Evolutionary conservation across 176 grass and related monocot genomes (phyloP).

Genomic region (Aegilops speltoides): DNA sequence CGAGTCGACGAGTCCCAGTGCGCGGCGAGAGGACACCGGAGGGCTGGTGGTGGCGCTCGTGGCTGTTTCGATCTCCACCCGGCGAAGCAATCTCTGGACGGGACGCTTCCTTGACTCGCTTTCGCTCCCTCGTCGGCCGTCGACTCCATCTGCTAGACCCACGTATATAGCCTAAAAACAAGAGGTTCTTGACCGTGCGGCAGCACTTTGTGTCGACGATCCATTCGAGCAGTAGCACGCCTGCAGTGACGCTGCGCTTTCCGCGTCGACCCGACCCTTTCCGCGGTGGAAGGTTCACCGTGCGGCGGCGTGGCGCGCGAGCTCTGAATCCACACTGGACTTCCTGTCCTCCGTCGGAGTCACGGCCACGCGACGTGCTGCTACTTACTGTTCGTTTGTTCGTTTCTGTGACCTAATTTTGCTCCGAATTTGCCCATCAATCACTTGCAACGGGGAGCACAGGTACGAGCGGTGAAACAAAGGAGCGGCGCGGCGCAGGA

Average conservation of each 20-base stretch:
- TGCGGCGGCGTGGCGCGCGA: conserved; percentile 25
- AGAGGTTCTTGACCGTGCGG: neutral
- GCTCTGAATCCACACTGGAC: neutral
- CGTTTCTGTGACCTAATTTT: too few relatives aligned
- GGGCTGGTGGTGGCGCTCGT: too few relatives aligned
- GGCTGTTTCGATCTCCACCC: neutral
- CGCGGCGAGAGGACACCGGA: neutral
- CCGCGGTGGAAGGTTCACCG: conserved; percentile 14
- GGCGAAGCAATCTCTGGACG: conserved; percentile 34
- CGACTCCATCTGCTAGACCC: neutral
- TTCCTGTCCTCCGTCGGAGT: too few relatives aligned
- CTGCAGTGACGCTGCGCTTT: conserved; percentile 34
- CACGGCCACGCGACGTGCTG: too few relatives aligned
- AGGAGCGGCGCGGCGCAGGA: neutral
- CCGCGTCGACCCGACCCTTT: neutral
- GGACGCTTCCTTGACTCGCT: conserved; percentile 1
- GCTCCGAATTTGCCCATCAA: too few relatives aligned
- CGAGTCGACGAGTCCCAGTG: too few relatives aligned
- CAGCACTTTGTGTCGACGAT: neutral
- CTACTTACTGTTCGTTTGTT: too few relatives aligned
- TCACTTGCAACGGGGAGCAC: too few relatives aligned
- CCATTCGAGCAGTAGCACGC: neutral
- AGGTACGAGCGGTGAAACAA: neutral
- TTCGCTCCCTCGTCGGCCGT: neutral
- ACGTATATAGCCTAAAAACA: neutral